These are phyloP conservation scores for Halophytophthora batemanensis DNA, from an alignment of 352 stramenopile species.

Conservation along the genomic window DNA sequence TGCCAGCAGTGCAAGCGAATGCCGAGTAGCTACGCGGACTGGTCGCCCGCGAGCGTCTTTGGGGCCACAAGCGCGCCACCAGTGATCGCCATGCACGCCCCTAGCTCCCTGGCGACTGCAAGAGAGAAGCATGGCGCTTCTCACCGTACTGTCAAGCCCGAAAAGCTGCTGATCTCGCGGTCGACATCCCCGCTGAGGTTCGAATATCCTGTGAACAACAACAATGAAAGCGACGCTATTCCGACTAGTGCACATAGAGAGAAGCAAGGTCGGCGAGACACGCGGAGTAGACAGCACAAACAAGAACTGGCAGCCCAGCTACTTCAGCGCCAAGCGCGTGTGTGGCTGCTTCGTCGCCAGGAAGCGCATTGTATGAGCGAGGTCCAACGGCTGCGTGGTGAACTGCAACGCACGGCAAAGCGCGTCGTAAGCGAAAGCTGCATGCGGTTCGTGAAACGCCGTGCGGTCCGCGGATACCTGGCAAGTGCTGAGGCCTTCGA, in stretches of 20 bases:
- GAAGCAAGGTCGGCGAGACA: background rate
- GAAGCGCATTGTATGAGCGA: slow-evolving; percentile 7
- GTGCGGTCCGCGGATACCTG: slow-evolving; percentile 19
- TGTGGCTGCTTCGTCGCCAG: slow-evolving; percentile 24
- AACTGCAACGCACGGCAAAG: slow-evolving; percentile 11
- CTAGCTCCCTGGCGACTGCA: background rate
- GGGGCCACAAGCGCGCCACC: slow-evolving; percentile 10
- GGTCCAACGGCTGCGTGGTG: slow-evolving; percentile 10
- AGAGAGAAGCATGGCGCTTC: background rate
- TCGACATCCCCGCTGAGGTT: background rate
- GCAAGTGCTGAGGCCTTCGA: slow-evolving; percentile 8
- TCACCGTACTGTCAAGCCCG: slow-evolving; percentile 1
- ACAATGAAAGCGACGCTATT: slow-evolving; percentile 5
- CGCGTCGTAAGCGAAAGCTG: slow-evolving; percentile 18
- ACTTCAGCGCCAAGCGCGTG: slow-evolving; percentile 20
- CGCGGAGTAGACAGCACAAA: background rate
- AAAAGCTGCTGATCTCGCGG: slow-evolving; percentile 7
- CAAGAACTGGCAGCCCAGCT: slow-evolving; percentile 12
- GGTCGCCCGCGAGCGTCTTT: slow-evolving; percentile 48
- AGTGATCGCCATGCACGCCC: background rate
- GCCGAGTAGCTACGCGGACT: slow-evolving; percentile 26
- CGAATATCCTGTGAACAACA: slow-evolving; percentile 5
- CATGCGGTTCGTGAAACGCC: slow-evolving; percentile 11
- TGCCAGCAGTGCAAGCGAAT: background rate
- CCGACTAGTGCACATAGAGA: background rate